Percentiles rank a stretch among this genome's conserved stretches.
Evolutionary conservation across 2,329 filamentous ascomycete species (phyloP).

Genomic region (Sporothrix curviconia): DNA sequence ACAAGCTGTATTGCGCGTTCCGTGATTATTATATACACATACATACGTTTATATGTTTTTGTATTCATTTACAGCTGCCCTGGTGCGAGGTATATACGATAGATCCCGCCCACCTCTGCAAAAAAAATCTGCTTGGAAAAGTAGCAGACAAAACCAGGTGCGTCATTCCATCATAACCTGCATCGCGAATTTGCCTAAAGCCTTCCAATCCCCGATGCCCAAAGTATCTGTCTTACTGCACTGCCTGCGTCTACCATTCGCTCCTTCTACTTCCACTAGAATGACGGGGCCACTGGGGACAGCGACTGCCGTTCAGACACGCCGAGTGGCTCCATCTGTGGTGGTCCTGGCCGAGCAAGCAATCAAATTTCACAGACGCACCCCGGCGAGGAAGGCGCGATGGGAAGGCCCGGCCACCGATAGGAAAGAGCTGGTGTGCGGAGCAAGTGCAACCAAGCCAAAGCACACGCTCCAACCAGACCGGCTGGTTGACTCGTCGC

Average conservation of each 20-base stretch:
- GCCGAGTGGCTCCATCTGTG: conserved; percentile 13
- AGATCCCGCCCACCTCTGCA: no score
- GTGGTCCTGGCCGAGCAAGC: not conserved
- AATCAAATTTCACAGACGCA: conserved; percentile 3
- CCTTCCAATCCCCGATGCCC: not conserved
- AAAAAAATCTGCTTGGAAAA: no score
- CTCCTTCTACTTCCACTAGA: not conserved
- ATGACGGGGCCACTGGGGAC: no score
- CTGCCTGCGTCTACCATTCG: not conserved
- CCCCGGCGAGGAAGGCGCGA: not conserved
- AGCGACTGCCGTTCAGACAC: not conserved
- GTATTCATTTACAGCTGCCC: no score
- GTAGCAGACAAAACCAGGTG: no score
- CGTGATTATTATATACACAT: not conserved
- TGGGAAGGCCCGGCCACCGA: not conserved
- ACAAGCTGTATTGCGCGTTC: no score
- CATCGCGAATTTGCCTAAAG: not conserved
- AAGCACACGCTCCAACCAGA: not conserved
- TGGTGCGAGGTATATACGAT: no score
- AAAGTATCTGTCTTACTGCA: not conserved
- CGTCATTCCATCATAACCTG: conserved; percentile 6
- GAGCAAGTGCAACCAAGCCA: not conserved
- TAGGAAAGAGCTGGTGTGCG: no score
- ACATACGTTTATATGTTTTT: no score
- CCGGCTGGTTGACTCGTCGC: not conserved